These are phyloP conservation scores for Eremothecium gossypii DNA, from an alignment of 1,139 yeast genomes.

Conservation along the genomic window DNA sequence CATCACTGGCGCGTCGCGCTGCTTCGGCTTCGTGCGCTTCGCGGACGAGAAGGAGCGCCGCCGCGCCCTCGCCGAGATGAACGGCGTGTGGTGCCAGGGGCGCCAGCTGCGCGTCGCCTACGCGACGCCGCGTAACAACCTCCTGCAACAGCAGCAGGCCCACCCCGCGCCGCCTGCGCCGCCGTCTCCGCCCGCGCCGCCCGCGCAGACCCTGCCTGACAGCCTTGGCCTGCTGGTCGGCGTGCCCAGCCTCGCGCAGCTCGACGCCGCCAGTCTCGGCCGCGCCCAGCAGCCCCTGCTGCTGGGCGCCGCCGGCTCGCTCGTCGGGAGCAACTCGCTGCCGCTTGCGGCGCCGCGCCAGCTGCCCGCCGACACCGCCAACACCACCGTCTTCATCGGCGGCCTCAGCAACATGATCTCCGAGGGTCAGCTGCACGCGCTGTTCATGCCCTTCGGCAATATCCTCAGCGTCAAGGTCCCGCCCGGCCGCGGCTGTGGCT, in stretches of 20 bases:
- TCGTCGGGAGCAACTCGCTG: constrained; percentile 5
- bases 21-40: constrained; percentile 90
- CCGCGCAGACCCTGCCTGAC: neutral
- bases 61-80: constrained; percentile 72
- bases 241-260: neutral
- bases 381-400: constrained; percentile 69
- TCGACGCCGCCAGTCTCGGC: neutral
- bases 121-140: constrained; percentile 53
- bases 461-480: constrained; percentile 62
- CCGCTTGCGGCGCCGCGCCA: neutral
- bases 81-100: constrained; percentile 64
- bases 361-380: constrained; percentile 33
- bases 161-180: constrained; percentile 11
- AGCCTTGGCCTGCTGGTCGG: neutral
- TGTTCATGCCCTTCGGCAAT: constrained; percentile 58
- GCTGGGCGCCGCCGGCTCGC: constrained; percentile 10
- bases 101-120: constrained; percentile 70
- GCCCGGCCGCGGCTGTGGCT: constrained; percentile 64
- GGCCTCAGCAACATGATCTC: constrained; percentile 52
- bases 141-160: constrained; percentile 13
- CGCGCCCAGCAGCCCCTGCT: constrained; percentile 4
- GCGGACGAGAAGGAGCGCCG: constrained; percentile 62
- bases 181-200: constrained; percentile 7
- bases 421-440: constrained; percentile 49
- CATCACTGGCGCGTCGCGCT: constrained; percentile 63